Conservation (phyloP, 2,329 filamentous ascomycete species). For the Claviceps sp. region DNA sequence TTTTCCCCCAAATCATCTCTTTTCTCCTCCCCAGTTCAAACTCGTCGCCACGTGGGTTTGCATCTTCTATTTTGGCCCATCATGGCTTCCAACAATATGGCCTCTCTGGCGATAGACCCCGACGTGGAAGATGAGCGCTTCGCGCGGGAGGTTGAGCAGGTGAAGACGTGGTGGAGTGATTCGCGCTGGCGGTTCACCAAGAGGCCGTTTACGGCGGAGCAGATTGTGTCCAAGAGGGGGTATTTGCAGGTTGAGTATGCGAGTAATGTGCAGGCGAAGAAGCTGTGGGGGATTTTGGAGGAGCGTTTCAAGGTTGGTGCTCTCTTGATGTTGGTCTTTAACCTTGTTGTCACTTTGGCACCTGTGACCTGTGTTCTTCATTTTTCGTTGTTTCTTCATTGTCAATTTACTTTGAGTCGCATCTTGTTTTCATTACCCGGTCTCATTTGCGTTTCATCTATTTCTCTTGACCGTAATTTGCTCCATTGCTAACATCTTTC, state of each 20-base stretch:
- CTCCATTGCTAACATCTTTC: neutral
- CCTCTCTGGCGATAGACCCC: slow-evolving; percentile 41
- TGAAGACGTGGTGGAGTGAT: slow-evolving; percentile 91
- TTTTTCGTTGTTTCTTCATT: neutral
- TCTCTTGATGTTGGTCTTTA: no score
- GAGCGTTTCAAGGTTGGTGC: slow-evolving; percentile 60
- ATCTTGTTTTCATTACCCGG: no score
- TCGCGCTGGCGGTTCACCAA: slow-evolving; percentile 87
- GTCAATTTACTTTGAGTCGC: neutral
- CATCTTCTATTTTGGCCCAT: slow-evolving; percentile 5
- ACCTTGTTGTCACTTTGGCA: neutral
- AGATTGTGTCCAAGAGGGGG: slow-evolving; percentile 91
- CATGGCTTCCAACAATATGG: slow-evolving; percentile 53
- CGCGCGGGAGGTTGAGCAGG: slow-evolving; percentile 68
- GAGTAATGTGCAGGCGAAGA: slow-evolving; percentile 80
- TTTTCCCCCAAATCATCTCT: neutral
- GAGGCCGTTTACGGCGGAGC: slow-evolving; percentile 86
- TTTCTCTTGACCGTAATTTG: no score
- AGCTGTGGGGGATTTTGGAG: slow-evolving; percentile 87
- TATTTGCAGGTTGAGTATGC: slow-evolving; percentile 84
- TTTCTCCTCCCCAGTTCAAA: neutral
- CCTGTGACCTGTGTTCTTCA: neutral
- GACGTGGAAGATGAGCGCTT: slow-evolving; percentile 53
- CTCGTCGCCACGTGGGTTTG: no score
- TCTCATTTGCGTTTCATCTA: no score